Base-by-base conservation (phyloP, 768 basidiomycete species). In the Boletales sp. region DNA sequence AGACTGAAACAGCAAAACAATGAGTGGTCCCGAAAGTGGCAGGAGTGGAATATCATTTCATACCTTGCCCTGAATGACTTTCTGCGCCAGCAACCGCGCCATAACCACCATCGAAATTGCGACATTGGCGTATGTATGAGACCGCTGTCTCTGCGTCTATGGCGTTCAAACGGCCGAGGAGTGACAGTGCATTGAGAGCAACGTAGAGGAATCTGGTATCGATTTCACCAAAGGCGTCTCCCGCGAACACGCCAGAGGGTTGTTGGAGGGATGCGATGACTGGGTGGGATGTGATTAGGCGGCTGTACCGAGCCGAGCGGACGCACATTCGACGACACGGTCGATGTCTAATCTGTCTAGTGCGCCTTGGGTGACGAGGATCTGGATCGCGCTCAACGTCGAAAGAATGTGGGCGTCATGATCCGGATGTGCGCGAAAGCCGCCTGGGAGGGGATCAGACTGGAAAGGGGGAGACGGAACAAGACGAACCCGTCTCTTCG, bases 61-160 rank as follows among this genome's bases (percentile, higher is more conserved):
- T 1, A 93, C 95, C 92, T 78, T 93, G 90, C 0, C 78, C 90
- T 12, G 94, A 82, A 72, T 99, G 97, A 52, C 88, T 93, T 71
- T 99, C 97, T 1, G 90, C 93, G 0, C 94, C 97, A 14, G 82
- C 77, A 14, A 72, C 68, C 40, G 77, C 84, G 21, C 97, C 95
- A 61, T 95, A 99, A 0, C 93, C 97, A 5, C 94, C 94, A 63
- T 99, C 97, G 65, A 93, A 97, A 67, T 98, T 99, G 62, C 76
- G 78, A 69, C 97, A 97, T 32, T 77, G 72, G 19, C 69, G 65
- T 39, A 98, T 80, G 66, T 95, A 92, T 8, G 69, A 72, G 9
- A 89, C 80, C 0, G 89, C 84, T 60, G 75, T 80, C 27, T 84
- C 82, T 45, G 70, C 69, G 54, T 93, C 83, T 39, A 97, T 72